Evolutionary conservation across 352 stramenopile species (phyloP), one percentile per base, ranked within the genome.

Genomic region (Hyaloperonospora brassicae): DNA sequence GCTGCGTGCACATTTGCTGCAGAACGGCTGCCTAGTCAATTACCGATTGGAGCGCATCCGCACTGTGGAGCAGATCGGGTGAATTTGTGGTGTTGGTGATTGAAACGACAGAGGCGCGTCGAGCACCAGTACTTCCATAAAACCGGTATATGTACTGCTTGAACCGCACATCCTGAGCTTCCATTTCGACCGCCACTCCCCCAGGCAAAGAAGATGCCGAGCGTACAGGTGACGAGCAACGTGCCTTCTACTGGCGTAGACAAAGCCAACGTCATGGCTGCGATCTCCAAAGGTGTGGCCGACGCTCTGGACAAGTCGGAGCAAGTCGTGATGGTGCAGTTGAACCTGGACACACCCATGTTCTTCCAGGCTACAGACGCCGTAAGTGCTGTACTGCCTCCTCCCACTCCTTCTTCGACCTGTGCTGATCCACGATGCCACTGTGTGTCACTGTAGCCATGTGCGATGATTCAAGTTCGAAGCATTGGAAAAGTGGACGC

Each of bases 191-290:
- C 8, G 27, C 8, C 27, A 8, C 8, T 34, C 27, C 27, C 4
- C 27, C 27, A 4, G 17, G 4, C 27, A 34, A 12, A 5, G 9
- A 59, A 50, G 24, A 85, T 85, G 74, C 74, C 74, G 40, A 76
- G 76, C 62, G 47, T 82, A 23, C 47, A 62, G 47, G 66, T 85
- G 52, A 72, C 70, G 38, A 83, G 64, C 61, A 85, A 85, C 57
- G 70, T 83, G 40, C 11, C 65, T 2, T 57, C 63, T 12, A 59
- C 8, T 12, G 53, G 46, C 47, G 62, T 85, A 48, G 53, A 70
- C 23, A 52, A 57, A 50, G 44, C 30, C 22, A 61, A 62, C 35
- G 59, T 61, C 5, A 57, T 85, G 67, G 49, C 43, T 22, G 47
- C 67, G 2, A 57, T 85, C 40, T 85, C 74, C 23, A 74, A 77